Evolutionary conservation across 2,329 filamentous ascomycete species (phyloP).

Genomic region (Ophiostoma novo-ulmi): DNA sequence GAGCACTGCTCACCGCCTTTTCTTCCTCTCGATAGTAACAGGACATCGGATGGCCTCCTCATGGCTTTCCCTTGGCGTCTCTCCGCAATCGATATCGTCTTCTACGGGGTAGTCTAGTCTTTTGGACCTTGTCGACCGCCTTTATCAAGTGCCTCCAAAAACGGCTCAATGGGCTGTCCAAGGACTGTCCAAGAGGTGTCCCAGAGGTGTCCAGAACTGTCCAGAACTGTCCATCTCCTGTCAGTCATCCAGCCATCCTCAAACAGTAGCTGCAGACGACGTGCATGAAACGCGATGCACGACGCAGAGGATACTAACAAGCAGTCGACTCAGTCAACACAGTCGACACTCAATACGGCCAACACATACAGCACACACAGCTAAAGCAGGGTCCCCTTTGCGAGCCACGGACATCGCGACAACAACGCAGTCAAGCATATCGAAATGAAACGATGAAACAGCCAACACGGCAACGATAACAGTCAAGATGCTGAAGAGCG

Average conservation of each 20-base stretch:
- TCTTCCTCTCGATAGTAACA: neutral
- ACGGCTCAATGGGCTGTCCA: too few species aligned
- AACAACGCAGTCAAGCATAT: neutral
- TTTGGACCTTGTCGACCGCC: too few species aligned
- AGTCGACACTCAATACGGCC: too few species aligned
- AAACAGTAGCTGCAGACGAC: neutral
- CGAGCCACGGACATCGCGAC: constrained; percentile 1
- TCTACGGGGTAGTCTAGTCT: neutral
- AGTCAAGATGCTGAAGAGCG: neutral
- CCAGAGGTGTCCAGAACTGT: too few species aligned
- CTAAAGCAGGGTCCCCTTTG: neutral
- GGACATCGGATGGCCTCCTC: neutral
- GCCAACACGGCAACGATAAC: neutral
- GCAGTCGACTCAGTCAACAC: too few species aligned
- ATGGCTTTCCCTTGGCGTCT: neutral
- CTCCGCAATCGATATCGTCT: neutral
- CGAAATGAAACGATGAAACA: neutral
- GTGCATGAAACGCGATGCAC: neutral
- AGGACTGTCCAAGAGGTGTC: too few species aligned
- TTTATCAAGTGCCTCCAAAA: too few species aligned
- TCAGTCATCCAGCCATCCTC: neutral
- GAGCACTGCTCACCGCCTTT: constrained; percentile 8
- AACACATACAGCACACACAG: neutral
- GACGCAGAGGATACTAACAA: neutral
- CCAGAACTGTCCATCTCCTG: neutral